Evolutionary conservation across 768 basidiomycete genomes (phyloP).

Genomic region (Amanita rimosa): DNA sequence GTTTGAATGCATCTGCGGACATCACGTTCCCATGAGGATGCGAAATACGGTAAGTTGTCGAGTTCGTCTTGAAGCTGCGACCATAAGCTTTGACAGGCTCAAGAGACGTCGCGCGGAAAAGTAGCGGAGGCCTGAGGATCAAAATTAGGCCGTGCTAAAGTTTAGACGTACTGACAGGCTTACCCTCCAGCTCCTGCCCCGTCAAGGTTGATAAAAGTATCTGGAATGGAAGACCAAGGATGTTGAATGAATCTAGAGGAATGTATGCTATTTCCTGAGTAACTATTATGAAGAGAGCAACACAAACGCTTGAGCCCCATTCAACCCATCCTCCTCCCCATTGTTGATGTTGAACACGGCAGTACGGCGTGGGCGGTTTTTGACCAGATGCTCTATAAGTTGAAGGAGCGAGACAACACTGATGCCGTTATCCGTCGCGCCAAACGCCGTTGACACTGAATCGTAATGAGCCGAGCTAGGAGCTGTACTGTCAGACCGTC

Average conservation of each 20-base stretch:
- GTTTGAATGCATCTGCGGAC: conserved; percentile 56
- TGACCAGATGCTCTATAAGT: conserved; percentile 43
- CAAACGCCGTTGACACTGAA: conserved; percentile 65
- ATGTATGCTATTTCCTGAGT: not conserved
- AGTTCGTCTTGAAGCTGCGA: conserved; percentile 6
- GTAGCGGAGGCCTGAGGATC: conserved; percentile 48
- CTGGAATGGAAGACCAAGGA: conserved; percentile 57
- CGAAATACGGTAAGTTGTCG: conserved; percentile 23
- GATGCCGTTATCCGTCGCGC: conserved; percentile 75
- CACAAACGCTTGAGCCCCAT: conserved; percentile 55
- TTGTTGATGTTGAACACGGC: conserved; percentile 82
- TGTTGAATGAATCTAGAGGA: conserved; percentile 54
- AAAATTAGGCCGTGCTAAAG: not conserved
- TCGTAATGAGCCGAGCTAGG: conserved; percentile 66
- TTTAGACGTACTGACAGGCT: conserved; percentile 9
- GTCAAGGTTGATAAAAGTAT: conserved; percentile 72
- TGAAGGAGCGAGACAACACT: conserved; percentile 56
- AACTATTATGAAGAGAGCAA: not conserved
- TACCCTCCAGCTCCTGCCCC: conserved; percentile 75
- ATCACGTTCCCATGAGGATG: conserved; percentile 69
- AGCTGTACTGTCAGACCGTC: not conserved
- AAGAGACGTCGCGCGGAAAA: conserved; percentile 63
- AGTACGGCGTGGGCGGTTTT: conserved; percentile 41
- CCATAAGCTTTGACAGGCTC: conserved; percentile 44
- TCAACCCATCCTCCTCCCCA: conserved; percentile 69